These are phyloP conservation scores for Thuja plicata DNA, from an alignment of 83 land plant genomes.

Conservation along the genomic window DNA sequence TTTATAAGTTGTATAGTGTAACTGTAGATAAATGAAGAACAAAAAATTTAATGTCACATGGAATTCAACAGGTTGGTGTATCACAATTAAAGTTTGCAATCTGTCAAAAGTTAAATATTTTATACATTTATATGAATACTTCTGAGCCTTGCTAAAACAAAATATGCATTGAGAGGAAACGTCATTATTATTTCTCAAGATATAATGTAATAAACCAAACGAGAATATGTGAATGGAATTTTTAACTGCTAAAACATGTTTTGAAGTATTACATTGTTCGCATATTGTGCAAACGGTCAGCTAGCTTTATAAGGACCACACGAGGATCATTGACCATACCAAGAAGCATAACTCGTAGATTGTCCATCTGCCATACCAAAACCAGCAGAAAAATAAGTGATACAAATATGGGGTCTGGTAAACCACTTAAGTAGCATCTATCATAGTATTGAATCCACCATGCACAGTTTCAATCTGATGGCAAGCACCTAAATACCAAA, in stretches of 20 bases:
- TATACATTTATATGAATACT: not conserved
- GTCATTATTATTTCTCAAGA: not conserved
- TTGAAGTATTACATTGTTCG: slow-evolving; percentile 74
- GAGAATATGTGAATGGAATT: not conserved
- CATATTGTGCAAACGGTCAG: slow-evolving; percentile 98
- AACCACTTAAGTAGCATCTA: not conserved
- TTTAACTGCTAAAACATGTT: not conserved
- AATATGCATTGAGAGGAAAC: not conserved
- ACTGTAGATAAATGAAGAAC: no score
- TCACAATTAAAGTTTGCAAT: not conserved
- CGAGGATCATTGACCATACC: slow-evolving; percentile 99
- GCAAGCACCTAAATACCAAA: not conserved
- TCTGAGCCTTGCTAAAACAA: not conserved
- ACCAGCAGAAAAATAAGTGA: not conserved
- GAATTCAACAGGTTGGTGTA: not conserved
- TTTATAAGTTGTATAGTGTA: not conserved
- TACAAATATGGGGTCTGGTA: not conserved
- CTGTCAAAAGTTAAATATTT: not conserved
- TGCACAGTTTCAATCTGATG: not conserved
- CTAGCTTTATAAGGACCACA: slow-evolving; percentile 95
- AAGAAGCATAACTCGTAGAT: slow-evolving; percentile 86
- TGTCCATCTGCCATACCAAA: slow-evolving; percentile 60
- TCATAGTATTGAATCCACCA: not conserved
- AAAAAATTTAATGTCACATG: not conserved
- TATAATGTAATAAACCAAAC: not conserved